Evolutionary conservation across 306 rosid genomes (phyloP), one percentile per base, ranked within the genome.

Genomic region (Dalbergia cochinchinensis): DNA sequence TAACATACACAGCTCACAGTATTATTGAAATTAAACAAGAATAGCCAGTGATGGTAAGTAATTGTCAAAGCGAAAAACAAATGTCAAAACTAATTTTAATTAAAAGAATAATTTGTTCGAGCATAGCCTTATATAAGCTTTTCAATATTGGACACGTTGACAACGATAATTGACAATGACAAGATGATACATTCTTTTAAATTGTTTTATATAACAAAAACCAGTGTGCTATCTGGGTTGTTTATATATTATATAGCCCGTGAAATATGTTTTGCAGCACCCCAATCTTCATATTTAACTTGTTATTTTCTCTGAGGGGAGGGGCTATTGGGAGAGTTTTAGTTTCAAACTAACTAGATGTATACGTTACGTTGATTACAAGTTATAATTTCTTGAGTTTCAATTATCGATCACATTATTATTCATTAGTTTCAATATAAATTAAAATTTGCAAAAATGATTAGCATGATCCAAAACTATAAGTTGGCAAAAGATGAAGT

Each of bases 191-290:
- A 54, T 14, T 59, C 13, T 65, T 53, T 11, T 22, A 59, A 26
- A 31, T 58, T 59, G 48, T 78, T 47, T 80, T 22, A 65, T 73
- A 55, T 26, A 26, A 54, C 34, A 65, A 73, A 54, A 80, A 65
- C 70, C 84, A 73, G 11, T 80, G 84, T 73, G 84, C 84, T 73
- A 65, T 63, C 7, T 13, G 35, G 69, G 75, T 80, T 73, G 80
- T 80, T 80, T 80, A 80, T 26, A 20, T n/a, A n/a, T n/a, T n/a
- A n/a, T n/a, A n/a, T 22, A 22, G 61, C 54, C 79, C 84, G 62
- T 73, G 84, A 55, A 73, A 50, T 41, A 55, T 51, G 57, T 35
- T 79, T 69, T 19, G 20, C 41, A 71, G 76, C 35, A 70, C 75
- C 50, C 41, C 58, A 78, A 42, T 60, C 59, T 44, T 20, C 55